These are phyloP conservation scores for Tetradesmus obliquus DNA, from an alignment of 139 green algal species.

Conservation along the genomic window DNA sequence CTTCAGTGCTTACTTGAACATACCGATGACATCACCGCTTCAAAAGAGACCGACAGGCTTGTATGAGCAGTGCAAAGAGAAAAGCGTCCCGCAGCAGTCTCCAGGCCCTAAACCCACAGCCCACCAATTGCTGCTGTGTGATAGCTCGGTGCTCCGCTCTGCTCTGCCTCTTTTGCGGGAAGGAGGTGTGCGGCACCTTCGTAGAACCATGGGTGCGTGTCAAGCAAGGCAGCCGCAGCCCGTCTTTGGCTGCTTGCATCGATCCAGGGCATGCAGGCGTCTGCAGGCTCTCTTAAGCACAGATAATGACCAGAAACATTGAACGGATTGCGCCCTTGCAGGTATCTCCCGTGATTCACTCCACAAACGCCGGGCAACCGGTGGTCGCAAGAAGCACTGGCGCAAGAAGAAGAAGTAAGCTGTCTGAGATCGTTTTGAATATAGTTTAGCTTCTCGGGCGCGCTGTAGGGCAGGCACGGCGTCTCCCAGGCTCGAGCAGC, in stretches of 20 bases:
- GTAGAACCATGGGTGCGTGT: neutral
- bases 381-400: slow-evolving; percentile 97
- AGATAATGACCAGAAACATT: neutral
- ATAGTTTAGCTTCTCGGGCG: neutral
- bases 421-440: neutral
- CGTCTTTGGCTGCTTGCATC: neutral
- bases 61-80: no score
- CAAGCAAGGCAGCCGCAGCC: neutral
- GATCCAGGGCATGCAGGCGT: neutral
- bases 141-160: neutral
- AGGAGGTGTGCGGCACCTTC: neutral
- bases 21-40: no score
- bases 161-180: neutral
- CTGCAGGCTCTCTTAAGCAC: neutral
- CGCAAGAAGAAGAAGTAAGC: slow-evolving; percentile 99
- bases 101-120: slow-evolving; percentile 1
- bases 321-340: slow-evolving; percentile 51
- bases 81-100: neutral
- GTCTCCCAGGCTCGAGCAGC: neutral
- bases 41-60: no score
- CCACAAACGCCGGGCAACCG: slow-evolving; percentile 96
- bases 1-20: no score
- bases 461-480: neutral
- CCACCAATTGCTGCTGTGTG: neutral
- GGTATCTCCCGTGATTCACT: slow-evolving; percentile 98